phyloP scores from a whole-genome alignment of 1,284 basidiomycete species.

The Boletellus deceptivus region DNA sequence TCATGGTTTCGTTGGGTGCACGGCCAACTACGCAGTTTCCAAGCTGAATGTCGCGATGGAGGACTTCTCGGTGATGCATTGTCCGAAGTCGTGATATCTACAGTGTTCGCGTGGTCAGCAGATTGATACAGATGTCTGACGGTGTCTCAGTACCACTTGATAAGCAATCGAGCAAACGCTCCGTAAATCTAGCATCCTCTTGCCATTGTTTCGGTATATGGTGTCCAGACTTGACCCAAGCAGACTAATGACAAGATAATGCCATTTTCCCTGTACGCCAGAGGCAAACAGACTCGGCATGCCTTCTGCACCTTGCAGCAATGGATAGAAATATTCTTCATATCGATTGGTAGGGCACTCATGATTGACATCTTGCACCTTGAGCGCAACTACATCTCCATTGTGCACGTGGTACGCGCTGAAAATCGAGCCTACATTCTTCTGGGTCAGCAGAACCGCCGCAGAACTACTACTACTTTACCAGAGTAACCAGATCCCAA shows the following conservation, averaged over 20 bases:
- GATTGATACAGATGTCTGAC: constrained; percentile 19
- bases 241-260: constrained; percentile 73
- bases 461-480: constrained; percentile 16
- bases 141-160: constrained; percentile 53
- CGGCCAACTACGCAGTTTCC: constrained; percentile 70
- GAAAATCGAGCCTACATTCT: constrained; percentile 56
- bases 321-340: constrained; percentile 66
- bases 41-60: constrained; percentile 75
- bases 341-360: constrained; percentile 73
- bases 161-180: constrained; percentile 71
- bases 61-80: constrained; percentile 68
- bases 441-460: constrained; percentile 1
- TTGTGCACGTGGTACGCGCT: constrained; percentile 56
- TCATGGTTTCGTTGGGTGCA: constrained; percentile 50
- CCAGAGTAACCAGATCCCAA: constrained; percentile 59
- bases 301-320: constrained; percentile 66
- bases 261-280: constrained; percentile 60
- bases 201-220: constrained; percentile 53
- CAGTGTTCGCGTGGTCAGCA: constrained; percentile 13
- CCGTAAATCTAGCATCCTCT: constrained; percentile 60
- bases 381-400: constrained; percentile 61
- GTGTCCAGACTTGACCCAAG: constrained; percentile 67
- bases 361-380: constrained; percentile 63
- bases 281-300: constrained; percentile 67
- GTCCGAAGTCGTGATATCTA: constrained; percentile 67